Evolutionary conservation across 352 stramenopile genomes (phyloP).

Genomic region (Pythium oligandrum): DNA sequence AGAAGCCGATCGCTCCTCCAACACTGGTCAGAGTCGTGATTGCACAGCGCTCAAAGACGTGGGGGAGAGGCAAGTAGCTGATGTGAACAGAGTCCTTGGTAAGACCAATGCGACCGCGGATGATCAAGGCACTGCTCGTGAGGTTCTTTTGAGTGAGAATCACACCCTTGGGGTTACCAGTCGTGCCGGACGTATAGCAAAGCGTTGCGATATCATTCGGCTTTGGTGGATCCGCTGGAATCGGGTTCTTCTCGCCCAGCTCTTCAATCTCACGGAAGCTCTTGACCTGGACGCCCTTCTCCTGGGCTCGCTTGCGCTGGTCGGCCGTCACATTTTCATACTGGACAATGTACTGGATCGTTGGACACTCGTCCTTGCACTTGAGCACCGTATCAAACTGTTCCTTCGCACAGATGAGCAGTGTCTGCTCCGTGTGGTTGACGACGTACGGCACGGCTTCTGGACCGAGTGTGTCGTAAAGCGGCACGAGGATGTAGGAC

Average conservation of each 20-base stretch:
- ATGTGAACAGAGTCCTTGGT: conserved; percentile 80
- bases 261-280: conserved; percentile 25
- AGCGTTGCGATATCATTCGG: conserved; percentile 84
- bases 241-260: conserved; percentile 18
- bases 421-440: conserved; percentile 46
- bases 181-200: conserved; percentile 92
- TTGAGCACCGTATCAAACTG: conserved; percentile 37
- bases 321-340: conserved; percentile 26
- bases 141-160: conserved; percentile 89
- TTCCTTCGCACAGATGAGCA: conserved; percentile 36
- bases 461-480: conserved; percentile 58
- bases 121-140: conserved; percentile 13
- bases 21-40: conserved; percentile 79
- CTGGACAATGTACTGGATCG: conserved; percentile 30
- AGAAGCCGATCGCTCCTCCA: conserved; percentile 66
- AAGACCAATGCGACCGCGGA: conserved; percentile 16
- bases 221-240: conserved; percentile 25
- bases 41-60: conserved; percentile 93
- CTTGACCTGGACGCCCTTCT: conserved; percentile 22
- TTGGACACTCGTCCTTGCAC: conserved; percentile 25
- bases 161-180: conserved; percentile 91
- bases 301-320: conserved; percentile 16
- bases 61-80: conserved; percentile 94
- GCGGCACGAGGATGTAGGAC: conserved; percentile 37
- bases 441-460: conserved; percentile 44